phyloP scores from a whole-genome alignment of 2,329 filamentous ascomycete species.

The Cladosporium sp. region DNA sequence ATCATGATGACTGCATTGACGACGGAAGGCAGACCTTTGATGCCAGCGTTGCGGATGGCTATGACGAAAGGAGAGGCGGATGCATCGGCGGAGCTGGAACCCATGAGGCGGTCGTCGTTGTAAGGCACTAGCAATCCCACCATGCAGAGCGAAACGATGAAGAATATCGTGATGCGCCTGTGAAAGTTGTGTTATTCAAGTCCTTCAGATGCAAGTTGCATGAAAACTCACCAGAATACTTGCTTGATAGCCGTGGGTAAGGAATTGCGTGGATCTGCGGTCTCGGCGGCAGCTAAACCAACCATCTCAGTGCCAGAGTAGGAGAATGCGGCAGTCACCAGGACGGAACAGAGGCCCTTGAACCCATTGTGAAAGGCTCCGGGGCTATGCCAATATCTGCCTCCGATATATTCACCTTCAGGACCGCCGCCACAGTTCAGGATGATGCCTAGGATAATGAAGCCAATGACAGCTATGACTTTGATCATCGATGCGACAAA shows the following conservation, averaged over 20 bases:
- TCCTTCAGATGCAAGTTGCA: slow-evolving; percentile 59
- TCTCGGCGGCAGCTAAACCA: slow-evolving; percentile 71
- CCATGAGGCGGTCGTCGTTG: slow-evolving; percentile 59
- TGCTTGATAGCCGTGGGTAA: slow-evolving; percentile 86
- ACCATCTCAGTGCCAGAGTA: slow-evolving; percentile 74
- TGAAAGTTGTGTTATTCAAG: slow-evolving; percentile 50
- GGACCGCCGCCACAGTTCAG: slow-evolving; percentile 78
- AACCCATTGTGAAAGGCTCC: slow-evolving; percentile 83
- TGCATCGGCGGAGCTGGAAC: slow-evolving; percentile 53
- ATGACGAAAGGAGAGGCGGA: slow-evolving; percentile 89
- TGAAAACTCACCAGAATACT: slow-evolving; percentile 71
- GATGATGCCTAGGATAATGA: slow-evolving; percentile 82
- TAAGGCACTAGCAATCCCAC: slow-evolving; percentile 80
- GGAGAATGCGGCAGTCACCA: slow-evolving; percentile 71
- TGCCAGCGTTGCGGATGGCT: slow-evolving; percentile 47
- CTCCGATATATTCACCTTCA: slow-evolving; percentile 72
- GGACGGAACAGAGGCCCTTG: slow-evolving; percentile 74
- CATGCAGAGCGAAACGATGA: slow-evolving; percentile 69
- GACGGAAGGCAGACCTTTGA: slow-evolving; percentile 38
- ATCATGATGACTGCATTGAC: slow-evolving; percentile 48
- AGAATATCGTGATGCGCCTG: no score
- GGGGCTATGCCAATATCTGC: slow-evolving; percentile 61
- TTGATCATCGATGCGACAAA: slow-evolving; percentile 52
- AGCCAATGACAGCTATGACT: slow-evolving; percentile 77
- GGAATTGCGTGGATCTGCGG: slow-evolving; percentile 72